Percentiles rank a stretch among this genome's conserved stretches.
Evolutionary conservation across 768 basidiomycete species (phyloP).

Genomic region (Trametes villosa): DNA sequence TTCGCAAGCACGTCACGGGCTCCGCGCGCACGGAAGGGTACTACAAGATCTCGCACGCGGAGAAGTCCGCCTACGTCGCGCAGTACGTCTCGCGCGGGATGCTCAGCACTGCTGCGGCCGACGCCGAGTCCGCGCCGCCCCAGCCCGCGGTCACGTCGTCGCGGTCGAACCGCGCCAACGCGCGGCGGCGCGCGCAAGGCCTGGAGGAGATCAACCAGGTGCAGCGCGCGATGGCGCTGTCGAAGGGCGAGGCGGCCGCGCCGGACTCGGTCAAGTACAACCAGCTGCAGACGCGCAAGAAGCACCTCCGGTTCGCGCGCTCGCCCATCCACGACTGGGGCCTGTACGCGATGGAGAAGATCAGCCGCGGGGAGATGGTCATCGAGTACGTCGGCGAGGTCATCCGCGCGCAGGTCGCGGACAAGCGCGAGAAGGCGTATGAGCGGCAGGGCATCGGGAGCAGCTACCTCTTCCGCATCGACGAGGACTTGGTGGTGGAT

Average conservation of each 20-base stretch:
- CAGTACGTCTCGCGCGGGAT: constrained; percentile 76
- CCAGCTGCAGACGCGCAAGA: constrained; percentile 96
- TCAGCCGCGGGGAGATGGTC: constrained; percentile 95
- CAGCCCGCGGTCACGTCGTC: constrained; percentile 70
- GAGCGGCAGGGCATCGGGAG: constrained; percentile 97
- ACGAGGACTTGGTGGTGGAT: constrained; percentile 97
- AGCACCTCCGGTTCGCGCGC: constrained; percentile 92
- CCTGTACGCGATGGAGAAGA: constrained; percentile 95
- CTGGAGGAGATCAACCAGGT: constrained; percentile 95
- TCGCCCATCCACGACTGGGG: constrained; percentile 99
- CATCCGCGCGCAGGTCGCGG: constrained; percentile 92
- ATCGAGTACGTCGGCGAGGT: constrained; percentile 99
- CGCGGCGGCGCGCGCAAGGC: constrained; percentile 87
- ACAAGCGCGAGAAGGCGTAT: constrained; percentile 96
- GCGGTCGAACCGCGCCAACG: constrained; percentile 89
- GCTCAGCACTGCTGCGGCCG: constrained; percentile 43
- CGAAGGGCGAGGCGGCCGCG: constrained; percentile 73
- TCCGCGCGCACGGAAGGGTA: constrained; percentile 95
- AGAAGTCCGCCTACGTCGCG: constrained; percentile 91
- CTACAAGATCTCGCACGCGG: constrained; percentile 91
- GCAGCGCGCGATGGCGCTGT: constrained; percentile 75
- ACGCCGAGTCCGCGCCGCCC: constrained; percentile 48
- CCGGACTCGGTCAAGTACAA: constrained; percentile 95
- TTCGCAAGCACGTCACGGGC: constrained; percentile 80
- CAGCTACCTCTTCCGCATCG: constrained; percentile 96